These are phyloP conservation scores for Brassica rapa DNA, from an alignment of 345 rosid species.

Conservation along the genomic window DNA sequence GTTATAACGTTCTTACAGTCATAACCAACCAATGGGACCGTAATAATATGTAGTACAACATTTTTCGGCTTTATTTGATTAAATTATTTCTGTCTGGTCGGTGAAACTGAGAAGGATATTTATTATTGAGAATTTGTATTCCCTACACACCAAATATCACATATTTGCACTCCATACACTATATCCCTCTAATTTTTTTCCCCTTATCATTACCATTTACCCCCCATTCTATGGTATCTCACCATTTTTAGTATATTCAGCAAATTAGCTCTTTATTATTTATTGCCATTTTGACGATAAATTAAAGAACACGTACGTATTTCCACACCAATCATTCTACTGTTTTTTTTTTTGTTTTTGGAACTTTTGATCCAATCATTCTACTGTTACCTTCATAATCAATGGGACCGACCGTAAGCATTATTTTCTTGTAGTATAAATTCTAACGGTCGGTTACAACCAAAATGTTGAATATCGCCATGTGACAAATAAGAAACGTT, in stretches of 20 bases:
- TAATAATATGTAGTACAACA: neutral
- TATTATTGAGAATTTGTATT: no score
- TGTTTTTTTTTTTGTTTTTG: no score
- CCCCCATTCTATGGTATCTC: no score
- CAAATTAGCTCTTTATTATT: no score
- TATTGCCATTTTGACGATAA: neutral
- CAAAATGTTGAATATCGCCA: neutral
- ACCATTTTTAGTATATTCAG: no score
- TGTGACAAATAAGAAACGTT: neutral
- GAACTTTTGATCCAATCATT: no score
- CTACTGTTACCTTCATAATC: neutral
- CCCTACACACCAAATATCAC: no score
- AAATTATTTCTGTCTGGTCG: neutral
- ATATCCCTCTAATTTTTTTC: no score
- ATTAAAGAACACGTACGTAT: neutral
- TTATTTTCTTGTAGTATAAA: neutral
- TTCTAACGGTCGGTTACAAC: neutral
- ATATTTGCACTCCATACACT: no score
- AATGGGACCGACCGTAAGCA: neutral
- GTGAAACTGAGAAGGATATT: neutral
- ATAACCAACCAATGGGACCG: neutral
- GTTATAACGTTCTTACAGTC: neutral
- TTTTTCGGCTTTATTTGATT: neutral
- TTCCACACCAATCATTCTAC: neutral
- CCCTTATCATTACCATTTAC: no score